A percentile compares a stretch with the other conserved stretches of the same genome.
phyloP scores from a whole-genome alignment of 1,284 basidiomycete genomes.

The Ustilago crameri region DNA sequence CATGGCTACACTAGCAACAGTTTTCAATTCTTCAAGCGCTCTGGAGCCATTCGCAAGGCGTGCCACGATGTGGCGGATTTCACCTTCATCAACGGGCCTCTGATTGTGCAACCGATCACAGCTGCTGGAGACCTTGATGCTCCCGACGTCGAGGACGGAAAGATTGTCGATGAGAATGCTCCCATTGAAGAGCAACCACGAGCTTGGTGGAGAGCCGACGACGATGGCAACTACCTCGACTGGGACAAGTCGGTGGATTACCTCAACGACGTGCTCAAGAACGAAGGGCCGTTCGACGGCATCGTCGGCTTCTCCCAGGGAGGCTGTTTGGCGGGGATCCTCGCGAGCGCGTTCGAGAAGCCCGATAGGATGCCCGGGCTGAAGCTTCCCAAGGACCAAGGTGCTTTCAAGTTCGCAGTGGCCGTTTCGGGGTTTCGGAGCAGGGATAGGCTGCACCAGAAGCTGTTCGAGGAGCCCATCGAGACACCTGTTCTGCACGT shows the following conservation, averaged over 20 bases:
- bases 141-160: constrained; percentile 50
- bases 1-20: constrained; percentile 66
- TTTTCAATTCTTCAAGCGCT: constrained; percentile 54
- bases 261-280: constrained; percentile 49
- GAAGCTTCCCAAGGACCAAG: constrained; percentile 36
- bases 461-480: constrained; percentile 55
- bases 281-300: constrained; percentile 64
- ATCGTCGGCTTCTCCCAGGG: constrained; percentile 65
- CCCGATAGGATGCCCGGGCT: constrained; percentile 52
- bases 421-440: constrained; percentile 63
- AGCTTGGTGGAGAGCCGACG: constrained; percentile 63
- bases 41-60: constrained; percentile 62
- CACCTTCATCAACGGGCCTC: constrained; percentile 62
- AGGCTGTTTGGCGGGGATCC: constrained; percentile 55
- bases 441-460: constrained; percentile 46
- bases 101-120: constrained; percentile 62
- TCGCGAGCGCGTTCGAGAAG: constrained; percentile 62
- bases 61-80: constrained; percentile 64
- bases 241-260: constrained; percentile 58
- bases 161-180: constrained; percentile 48
- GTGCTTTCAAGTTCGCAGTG: constrained; percentile 60
- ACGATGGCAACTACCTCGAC: constrained; percentile 53
- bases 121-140: constrained; percentile 53
- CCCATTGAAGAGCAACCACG: constrained; percentile 66
- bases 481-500: constrained; percentile 61